Evolutionary conservation across 257 asterid species (phyloP), one percentile per base, ranked within the genome.

Genomic region (Datura wrightii): DNA sequence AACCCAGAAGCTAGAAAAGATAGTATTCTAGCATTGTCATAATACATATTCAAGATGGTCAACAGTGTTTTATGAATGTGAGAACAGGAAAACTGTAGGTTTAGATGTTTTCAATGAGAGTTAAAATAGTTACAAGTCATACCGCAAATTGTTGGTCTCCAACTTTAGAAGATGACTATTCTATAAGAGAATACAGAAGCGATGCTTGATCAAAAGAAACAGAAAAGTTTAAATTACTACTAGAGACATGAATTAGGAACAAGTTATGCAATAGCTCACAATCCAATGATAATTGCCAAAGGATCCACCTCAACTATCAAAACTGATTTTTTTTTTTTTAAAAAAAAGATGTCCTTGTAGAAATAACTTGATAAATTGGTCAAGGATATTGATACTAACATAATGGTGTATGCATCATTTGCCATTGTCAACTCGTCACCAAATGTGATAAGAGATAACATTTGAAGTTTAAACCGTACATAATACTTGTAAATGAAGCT

Each of bases 301-400:
- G 34, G 69, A 60, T 24, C 36, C 39, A 60, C 69, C 59, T 74
- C 11, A 19, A 74, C 42, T 74, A 24, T 6, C 80, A 3, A 46
- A 67, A 4, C 42, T 19, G 59, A 74, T 19, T 0, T 24, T 24
- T 0, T 0, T 0, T 0, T 0, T 24, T 0, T 0, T 0, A 74
- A 19, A 10, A 19, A 74, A 74, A 46, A 11, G 41, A 19, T 74
- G 56, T 11, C 80, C 39, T 42, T 41, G 11, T 39, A 69, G n/a
- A 42, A 71, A 2, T 71, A 24, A 71, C 79, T 71, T n/a, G 79
- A 71, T 42, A 71, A 71, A 18, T 2, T 70, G 37, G 15, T 42
- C 46, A 10, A 44, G 15, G 79, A 48, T 42, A 44, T 71, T n/a
- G 78, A 1, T 41, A 39, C 78, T 69, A 39, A 41, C 6, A n/a